Evolutionary conservation across 257 asterid genomes (phyloP).

Genomic region (Cinchona pubescens): DNA sequence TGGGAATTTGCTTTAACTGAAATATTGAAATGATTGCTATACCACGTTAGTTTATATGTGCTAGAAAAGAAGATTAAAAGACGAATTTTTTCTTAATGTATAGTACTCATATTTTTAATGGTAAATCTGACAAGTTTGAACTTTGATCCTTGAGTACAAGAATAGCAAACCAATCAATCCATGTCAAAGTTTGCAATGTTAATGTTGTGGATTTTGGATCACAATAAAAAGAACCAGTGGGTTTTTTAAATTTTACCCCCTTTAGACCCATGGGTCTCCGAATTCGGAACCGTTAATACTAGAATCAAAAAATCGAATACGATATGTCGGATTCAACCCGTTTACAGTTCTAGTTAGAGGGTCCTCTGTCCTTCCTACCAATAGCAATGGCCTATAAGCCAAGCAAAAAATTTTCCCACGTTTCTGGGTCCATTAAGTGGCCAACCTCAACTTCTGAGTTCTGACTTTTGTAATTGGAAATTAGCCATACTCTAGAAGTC

Average conservation of each 20-base stretch:
- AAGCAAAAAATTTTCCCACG: background rate
- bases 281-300: too few species aligned
- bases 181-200: background rate
- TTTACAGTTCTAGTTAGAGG: too few species aligned
- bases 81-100: too few species aligned
- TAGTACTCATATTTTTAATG: too few species aligned
- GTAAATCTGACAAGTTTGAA: too few species aligned
- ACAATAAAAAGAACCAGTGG: too few species aligned
- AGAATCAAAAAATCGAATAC: too few species aligned
- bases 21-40: slow-evolving; percentile 6
- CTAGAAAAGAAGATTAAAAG: background rate
- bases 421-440: background rate
- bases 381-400: background rate
- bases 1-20: background rate
- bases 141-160: background rate
- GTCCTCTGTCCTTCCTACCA: background rate
- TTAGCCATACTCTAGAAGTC: background rate
- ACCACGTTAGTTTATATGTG: background rate
- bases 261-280: too few species aligned
- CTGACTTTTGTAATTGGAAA: slow-evolving; percentile 2
- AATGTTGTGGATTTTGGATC: background rate
- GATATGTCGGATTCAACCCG: too few species aligned
- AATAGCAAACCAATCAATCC: background rate
- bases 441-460: background rate
- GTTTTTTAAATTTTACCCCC: too few species aligned